phyloP scores from a whole-genome alignment of 805 yeast genomes.

The Scheffersomyces coipomensis region DNA sequence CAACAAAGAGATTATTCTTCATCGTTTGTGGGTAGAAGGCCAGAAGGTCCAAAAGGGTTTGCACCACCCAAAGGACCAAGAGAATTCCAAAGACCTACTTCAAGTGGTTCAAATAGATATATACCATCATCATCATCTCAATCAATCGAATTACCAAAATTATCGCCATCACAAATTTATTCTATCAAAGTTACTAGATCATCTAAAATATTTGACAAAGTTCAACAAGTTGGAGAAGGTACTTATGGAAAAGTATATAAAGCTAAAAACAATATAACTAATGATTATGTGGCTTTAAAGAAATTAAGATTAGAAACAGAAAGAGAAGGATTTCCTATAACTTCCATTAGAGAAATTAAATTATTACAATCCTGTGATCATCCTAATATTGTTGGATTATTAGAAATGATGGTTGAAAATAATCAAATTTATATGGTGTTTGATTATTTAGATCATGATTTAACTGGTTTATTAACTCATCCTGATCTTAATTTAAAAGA shows the following conservation, averaged over 20 bases:
- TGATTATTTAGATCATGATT: conserved; percentile 91
- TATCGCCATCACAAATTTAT: conserved; percentile 29
- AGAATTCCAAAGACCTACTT: conserved; percentile 4
- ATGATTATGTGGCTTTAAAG: conserved; percentile 81
- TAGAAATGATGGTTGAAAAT: conserved; percentile 86
- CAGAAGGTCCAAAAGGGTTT: not conserved
- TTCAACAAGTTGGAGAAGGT: conserved; percentile 96
- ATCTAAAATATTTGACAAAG: conserved; percentile 57
- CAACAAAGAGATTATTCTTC: not conserved
- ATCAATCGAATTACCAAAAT: conserved; percentile 11
- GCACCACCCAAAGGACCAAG: conserved; percentile 1
- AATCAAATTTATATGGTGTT: conserved; percentile 83
- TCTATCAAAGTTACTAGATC: conserved; percentile 25
- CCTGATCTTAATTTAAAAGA: conserved; percentile 61
- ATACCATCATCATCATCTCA: conserved; percentile 1
- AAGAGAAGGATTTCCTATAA: conserved; percentile 93
- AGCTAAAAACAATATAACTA: conserved; percentile 69
- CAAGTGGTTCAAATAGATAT: conserved; percentile 15
- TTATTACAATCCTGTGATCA: conserved; percentile 81
- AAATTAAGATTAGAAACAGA: conserved; percentile 81
- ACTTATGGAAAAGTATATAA: conserved; percentile 96
- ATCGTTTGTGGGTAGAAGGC: not conserved
- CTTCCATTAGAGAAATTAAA: conserved; percentile 90
- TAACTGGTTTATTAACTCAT: conserved; percentile 83
- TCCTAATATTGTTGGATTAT: conserved; percentile 73